A percentile compares a stretch with the other conserved stretches of the same genome.
phyloP scores from a whole-genome alignment of 805 yeast species.

The Cyberlindnera sargentensis region DNA sequence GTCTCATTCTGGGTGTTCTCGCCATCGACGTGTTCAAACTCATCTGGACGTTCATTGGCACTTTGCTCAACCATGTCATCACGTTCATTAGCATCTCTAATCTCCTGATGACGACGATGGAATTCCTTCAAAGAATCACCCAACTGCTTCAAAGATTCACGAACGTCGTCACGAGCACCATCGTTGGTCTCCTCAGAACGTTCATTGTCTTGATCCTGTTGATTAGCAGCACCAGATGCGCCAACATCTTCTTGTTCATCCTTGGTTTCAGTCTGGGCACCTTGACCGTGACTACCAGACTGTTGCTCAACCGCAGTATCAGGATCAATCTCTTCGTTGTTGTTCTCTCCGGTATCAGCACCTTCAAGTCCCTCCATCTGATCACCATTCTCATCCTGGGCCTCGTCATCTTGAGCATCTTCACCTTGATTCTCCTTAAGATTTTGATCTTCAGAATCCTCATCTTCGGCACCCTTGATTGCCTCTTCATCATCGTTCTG shows the following conservation, averaged over 20 bases:
- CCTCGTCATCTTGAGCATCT: conserved; percentile 34
- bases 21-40: conserved; percentile 77
- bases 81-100: conserved; percentile 53
- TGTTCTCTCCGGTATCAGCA: conserved; percentile 34
- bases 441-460: conserved; percentile 28
- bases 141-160: conserved; percentile 74
- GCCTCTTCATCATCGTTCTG: conserved; percentile 29
- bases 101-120: conserved; percentile 85
- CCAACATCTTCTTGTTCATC: conserved; percentile 66
- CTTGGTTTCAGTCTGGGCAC: conserved; percentile 47
- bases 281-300: conserved; percentile 54
- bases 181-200: conserved; percentile 38
- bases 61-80: conserved; percentile 43
- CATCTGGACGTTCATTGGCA: conserved; percentile 71
- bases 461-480: conserved; percentile 23
- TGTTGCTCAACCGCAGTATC: conserved; percentile 57
- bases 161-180: conserved; percentile 57
- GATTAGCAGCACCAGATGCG: conserved; percentile 49
- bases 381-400: conserved; percentile 33
- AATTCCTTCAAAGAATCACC: conserved; percentile 91
- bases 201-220: conserved; percentile 36
- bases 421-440: conserved; percentile 24
- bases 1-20: conserved; percentile 73
- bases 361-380: conserved; percentile 51
- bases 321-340: conserved; percentile 39